Base-by-base conservation (phyloP, 2,329 filamentous ascomycete species). In the Westerdykella ornata region DNA sequence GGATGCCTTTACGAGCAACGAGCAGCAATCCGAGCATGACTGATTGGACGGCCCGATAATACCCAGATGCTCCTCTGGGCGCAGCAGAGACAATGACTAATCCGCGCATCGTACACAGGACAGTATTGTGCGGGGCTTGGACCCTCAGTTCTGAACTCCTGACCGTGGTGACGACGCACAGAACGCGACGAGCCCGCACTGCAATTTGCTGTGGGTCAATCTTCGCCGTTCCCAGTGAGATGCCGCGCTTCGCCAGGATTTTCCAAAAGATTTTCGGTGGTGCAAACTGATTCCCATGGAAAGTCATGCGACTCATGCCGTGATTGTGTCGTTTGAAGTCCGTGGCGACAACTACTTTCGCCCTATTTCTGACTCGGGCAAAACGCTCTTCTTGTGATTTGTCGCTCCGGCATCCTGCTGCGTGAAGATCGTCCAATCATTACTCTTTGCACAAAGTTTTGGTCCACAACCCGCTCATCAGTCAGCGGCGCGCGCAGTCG, bases 211-310 rank as follows among this genome's bases (percentile, higher is more conserved):
- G 12, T 7, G 4, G n/a, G n/a, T 34, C 45, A 41, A 39, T 44
- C 42, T 47, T 54, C 47, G 30, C 42, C 35, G 28, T 15, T n/a
- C 22, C 53, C 52, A 58, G 54, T 61, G 52, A 51, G 52, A 54
- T 52, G 44, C 53, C 53, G 51, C 43, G 49, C 46, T 41, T 49
- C 43, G 35, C 45, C 43, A 56, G 52, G 56, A 50, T 59, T 59
- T 60, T 65, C 54, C 37, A 59, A 45, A 58, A 42, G 12, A 26
- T 26, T 53, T 48, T 53, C 43, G 47, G 49, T 17, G 32, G 55
- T 52, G 53, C 53, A 57, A 55, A 63, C 63, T 63, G 31, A 26
- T 26, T 26, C 8, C 22, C 22, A n/a, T n/a, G n/a, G n/a, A n/a
- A n/a, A n/a, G n/a, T n/a, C n/a, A n/a, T n/a, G n/a, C n/a, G n/a